A percentile compares a stretch with the other conserved stretches of the same genome.
Evolutionary conservation across 352 stramenopile species (phyloP).

Genomic region (Phytopythium vexans): DNA sequence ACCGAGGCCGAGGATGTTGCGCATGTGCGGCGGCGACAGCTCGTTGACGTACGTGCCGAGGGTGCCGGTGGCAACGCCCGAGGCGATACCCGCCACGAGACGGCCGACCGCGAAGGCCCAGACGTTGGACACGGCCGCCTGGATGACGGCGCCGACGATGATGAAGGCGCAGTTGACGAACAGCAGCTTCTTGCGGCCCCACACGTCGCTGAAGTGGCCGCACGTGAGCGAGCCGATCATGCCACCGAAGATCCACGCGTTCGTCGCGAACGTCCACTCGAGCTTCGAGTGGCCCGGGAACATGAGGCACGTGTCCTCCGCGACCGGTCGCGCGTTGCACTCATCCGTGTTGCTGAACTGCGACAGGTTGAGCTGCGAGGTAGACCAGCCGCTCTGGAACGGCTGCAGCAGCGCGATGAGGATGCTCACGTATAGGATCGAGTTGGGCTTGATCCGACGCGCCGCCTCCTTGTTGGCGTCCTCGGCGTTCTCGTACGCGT

Average conservation of each 20-base stretch:
- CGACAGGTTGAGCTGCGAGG: conserved; percentile 48
- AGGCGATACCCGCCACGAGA: conserved; percentile 36
- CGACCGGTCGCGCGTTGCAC: conserved; percentile 38
- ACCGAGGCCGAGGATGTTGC: conserved; percentile 16
- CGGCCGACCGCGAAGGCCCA: conserved; percentile 29
- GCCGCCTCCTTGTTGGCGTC: conserved; percentile 3
- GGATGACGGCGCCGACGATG: conserved; percentile 22
- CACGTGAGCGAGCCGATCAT: conserved; percentile 46
- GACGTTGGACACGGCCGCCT: conserved; percentile 21
- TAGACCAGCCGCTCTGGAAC: conserved; percentile 55
- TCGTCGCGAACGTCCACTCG: conserved; percentile 42
- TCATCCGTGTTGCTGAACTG: conserved; percentile 37
- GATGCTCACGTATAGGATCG: conserved; percentile 37
- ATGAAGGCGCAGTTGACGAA: conserved; percentile 31
- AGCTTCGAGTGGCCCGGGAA: conserved; percentile 49
- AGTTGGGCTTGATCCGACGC: conserved; percentile 16
- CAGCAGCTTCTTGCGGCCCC: conserved; percentile 23
- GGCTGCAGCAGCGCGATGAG: conserved; percentile 34
- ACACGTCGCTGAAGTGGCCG: conserved; percentile 25
- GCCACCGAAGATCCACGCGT: conserved; percentile 54
- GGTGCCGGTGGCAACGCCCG: conserved; percentile 24
- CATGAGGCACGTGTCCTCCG: conserved; percentile 41
- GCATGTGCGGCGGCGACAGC: conserved; percentile 29
- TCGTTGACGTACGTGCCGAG: conserved; percentile 29
- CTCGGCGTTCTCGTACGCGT: too few relatives aligned